phyloP scores from a whole-genome alignment of 345 rosid genomes.

The Cardiospermum halicacabum region DNA sequence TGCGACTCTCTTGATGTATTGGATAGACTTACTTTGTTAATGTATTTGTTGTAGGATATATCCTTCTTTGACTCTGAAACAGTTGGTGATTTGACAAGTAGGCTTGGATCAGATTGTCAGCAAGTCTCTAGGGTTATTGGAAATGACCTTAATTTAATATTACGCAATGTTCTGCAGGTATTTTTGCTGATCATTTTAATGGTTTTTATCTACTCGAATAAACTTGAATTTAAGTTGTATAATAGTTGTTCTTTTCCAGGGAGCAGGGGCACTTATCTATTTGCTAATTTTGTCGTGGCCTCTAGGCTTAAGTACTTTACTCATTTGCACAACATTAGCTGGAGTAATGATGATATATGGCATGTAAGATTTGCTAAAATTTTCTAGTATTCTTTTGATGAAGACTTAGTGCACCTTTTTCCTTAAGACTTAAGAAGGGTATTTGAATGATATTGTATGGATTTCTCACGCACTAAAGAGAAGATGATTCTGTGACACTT shows the following conservation, averaged over 20 bases:
- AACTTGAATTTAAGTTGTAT: conserved; percentile 18
- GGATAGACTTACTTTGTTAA: conserved; percentile 13
- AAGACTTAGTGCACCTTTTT: background rate
- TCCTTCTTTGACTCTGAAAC: conserved; percentile 91
- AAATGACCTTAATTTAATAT: conserved; percentile 81
- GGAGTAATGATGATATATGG: conserved; percentile 78
- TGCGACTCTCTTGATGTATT: conserved; percentile 12
- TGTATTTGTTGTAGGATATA: conserved; percentile 56
- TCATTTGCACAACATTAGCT: conserved; percentile 68
- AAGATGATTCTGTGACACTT: background rate
- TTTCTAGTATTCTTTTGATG: conserved; percentile 12
- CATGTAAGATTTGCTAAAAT: conserved; percentile 45
- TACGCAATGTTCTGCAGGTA: conserved; percentile 92
- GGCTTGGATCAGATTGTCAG: conserved; percentile 98
- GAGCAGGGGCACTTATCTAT: conserved; percentile 81
- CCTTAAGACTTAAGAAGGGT: conserved; percentile 3
- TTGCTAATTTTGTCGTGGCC: conserved; percentile 78
- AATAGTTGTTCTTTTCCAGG: conserved; percentile 44
- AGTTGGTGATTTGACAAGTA: conserved; percentile 95
- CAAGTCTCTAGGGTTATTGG: conserved; percentile 96
- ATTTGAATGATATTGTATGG: conserved; percentile 1
- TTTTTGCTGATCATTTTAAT: conserved; percentile 10
- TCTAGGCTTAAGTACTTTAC: conserved; percentile 75
- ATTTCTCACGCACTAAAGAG: background rate
- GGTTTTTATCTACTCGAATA: conserved; percentile 5